Conservation (phyloP, 177 flowering plant species). For the Telopea speciosissima region DNA sequence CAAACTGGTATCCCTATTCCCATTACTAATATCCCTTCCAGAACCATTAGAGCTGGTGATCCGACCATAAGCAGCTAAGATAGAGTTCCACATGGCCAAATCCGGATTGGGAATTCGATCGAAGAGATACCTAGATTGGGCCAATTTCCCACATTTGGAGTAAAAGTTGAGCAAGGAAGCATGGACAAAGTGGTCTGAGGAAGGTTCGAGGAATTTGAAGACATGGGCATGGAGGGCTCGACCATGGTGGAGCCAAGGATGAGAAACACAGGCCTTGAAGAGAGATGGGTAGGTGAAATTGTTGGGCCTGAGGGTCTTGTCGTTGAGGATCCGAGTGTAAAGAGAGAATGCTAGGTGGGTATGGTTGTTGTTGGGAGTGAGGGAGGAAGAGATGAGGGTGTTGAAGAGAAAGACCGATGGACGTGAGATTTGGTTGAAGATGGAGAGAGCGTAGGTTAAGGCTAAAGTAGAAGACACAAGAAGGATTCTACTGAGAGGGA, state of each 20-base stretch:
- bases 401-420: slow-evolving; percentile 51
- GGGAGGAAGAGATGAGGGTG: slow-evolving; percentile 50
- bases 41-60: not conserved
- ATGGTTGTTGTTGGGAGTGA: slow-evolving; percentile 15
- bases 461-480: slow-evolving; percentile 31
- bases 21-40: slow-evolving; percentile 3
- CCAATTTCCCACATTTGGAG: slow-evolving; percentile 37
- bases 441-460: slow-evolving; percentile 29
- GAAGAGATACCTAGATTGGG: slow-evolving; percentile 37
- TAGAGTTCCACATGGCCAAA: slow-evolving; percentile 50
- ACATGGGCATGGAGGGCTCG: slow-evolving; percentile 49
- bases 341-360: slow-evolving; percentile 39
- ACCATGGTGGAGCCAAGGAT: slow-evolving; percentile 38
- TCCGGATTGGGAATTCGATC: slow-evolving; percentile 40
- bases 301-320: slow-evolving; percentile 32
- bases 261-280: slow-evolving; percentile 46
- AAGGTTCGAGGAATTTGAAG: slow-evolving; percentile 39
- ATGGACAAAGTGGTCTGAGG: slow-evolving; percentile 39
- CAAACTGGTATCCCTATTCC: slow-evolving; percentile 18
- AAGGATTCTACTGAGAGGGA: slow-evolving; percentile 43
- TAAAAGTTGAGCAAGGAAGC: slow-evolving; percentile 48
- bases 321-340: slow-evolving; percentile 25
- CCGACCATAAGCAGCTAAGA: slow-evolving; percentile 41
- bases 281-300: slow-evolving; percentile 53
- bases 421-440: slow-evolving; percentile 34